Percentiles rank a stretch among this genome's conserved stretches.
These are phyloP conservation scores for Russula lepida DNA, from an alignment of 768 basidiomycete species.

Conservation along the genomic window DNA sequence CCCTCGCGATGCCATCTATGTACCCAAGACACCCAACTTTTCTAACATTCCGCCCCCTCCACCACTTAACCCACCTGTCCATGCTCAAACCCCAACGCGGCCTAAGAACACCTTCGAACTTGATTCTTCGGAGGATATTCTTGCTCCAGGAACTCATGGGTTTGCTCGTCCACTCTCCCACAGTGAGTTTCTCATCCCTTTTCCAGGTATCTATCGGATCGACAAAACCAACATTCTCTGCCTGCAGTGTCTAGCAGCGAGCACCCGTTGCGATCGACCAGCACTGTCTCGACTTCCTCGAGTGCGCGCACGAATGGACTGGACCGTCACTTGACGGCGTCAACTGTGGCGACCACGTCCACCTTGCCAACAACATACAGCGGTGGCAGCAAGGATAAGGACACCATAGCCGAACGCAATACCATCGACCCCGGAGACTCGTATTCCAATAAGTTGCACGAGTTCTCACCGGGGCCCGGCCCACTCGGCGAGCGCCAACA, in stretches of 20 bases:
- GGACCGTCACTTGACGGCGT: conserved; percentile 17
- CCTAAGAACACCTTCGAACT: neutral
- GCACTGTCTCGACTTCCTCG: conserved; percentile 15
- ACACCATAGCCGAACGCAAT: conserved; percentile 1
- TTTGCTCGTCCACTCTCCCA: conserved; percentile 17
- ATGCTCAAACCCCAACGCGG: neutral
- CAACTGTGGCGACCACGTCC: conserved; percentile 15
- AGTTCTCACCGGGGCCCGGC: neutral
- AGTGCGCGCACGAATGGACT: conserved; percentile 9
- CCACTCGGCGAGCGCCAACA: conserved; percentile 4
- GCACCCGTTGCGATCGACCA: conserved; percentile 11
- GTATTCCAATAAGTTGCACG: conserved; percentile 1
- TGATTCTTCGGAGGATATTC: conserved; percentile 19
- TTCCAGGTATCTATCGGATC: neutral
- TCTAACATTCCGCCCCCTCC: conserved; percentile 12
- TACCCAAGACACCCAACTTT: neutral
- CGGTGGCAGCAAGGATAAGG: neutral
- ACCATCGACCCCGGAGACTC: conserved; percentile 1
- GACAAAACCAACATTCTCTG: neutral
- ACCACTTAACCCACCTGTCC: conserved; percentile 1
- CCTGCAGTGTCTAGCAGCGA: conserved; percentile 14
- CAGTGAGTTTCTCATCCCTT: conserved; percentile 12
- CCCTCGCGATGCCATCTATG: neutral
- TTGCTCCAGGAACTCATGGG: conserved; percentile 10
- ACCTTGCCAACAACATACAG: conserved; percentile 9